phyloP scores from a whole-genome alignment of 2,329 filamentous ascomycete species.

The Talaromyces sp. region DNA sequence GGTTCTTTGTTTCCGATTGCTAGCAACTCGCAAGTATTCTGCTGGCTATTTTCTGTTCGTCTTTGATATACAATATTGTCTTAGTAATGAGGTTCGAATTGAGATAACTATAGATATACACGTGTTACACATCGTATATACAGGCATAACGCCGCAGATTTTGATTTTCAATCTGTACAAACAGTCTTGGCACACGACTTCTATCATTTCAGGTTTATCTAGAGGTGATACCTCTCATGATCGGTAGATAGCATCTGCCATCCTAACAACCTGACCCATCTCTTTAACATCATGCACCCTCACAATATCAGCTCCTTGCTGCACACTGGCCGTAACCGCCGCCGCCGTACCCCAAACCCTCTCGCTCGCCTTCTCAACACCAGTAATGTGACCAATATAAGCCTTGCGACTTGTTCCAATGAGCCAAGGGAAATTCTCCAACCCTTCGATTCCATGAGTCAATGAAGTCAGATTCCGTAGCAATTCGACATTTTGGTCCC shows the following conservation, averaged over 20 bases:
- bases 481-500: conserved; percentile 74
- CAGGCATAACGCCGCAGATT: neutral
- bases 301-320: conserved; percentile 84
- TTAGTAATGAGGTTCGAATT: conserved; percentile 6
- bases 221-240: conserved; percentile 11
- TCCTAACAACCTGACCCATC: conserved; percentile 77
- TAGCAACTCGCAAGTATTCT: neutral
- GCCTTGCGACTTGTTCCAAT: conserved; percentile 83
- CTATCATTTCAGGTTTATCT: neutral
- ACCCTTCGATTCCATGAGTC: conserved; percentile 33
- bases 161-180: neutral
- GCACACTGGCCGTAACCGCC: conserved; percentile 76
- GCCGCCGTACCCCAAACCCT: conserved; percentile 82
- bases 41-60: neutral
- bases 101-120: neutral
- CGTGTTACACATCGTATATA: neutral
- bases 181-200: neutral
- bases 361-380: conserved; percentile 63
- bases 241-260: conserved; percentile 91
- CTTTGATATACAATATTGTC: neutral
- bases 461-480: conserved; percentile 63
- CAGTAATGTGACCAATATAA: conserved; percentile 80
- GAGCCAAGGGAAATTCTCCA: conserved; percentile 73
- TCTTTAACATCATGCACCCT: conserved; percentile 85
- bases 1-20: neutral